phyloP scores from a whole-genome alignment of 2,329 filamentous ascomycete species.

The Davidsoniella eucalypti region DNA sequence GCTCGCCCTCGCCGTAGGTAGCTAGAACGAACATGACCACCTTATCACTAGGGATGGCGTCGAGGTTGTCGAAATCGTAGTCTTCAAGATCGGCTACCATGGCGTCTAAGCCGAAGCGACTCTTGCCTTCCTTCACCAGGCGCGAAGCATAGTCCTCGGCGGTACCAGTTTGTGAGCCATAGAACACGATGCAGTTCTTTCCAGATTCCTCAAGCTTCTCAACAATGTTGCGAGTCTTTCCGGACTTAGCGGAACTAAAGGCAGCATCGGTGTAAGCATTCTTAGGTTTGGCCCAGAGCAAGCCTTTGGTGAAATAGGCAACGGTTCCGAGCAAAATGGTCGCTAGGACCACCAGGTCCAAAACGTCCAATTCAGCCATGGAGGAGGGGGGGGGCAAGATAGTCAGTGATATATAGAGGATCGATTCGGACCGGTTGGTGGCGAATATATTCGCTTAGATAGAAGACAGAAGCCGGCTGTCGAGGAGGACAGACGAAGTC shows the following conservation, averaged over 20 bases:
- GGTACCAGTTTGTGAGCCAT: constrained; percentile 94
- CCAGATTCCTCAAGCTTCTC: constrained; percentile 90
- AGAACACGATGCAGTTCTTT: constrained; percentile 98
- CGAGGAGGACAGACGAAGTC: too few species aligned
- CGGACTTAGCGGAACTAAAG: constrained; percentile 54
- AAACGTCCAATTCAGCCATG: constrained; percentile 85
- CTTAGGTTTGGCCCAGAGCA: constrained; percentile 74
- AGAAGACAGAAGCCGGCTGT: too few species aligned
- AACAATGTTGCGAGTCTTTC: constrained; percentile 78
- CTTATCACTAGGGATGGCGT: constrained; percentile 77
- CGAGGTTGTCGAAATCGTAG: constrained; percentile 90
- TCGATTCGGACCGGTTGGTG: not conserved
- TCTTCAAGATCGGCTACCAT: constrained; percentile 98
- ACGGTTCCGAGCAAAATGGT: constrained; percentile 71
- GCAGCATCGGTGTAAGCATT: constrained; percentile 72
- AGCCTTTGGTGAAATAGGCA: constrained; percentile 97
- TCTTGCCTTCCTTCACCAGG: constrained; percentile 92
- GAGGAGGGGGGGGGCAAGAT: constrained; percentile 18
- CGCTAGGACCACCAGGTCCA: constrained; percentile 85
- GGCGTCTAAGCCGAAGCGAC: constrained; percentile 86
- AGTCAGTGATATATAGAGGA: not conserved
- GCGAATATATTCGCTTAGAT: too few species aligned
- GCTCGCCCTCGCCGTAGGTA: constrained; percentile 95
- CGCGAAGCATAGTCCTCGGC: constrained; percentile 96
- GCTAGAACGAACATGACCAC: constrained; percentile 88